phyloP scores from a whole-genome alignment of 352 stramenopile genomes.

The Phytophthora boehmeriae region DNA sequence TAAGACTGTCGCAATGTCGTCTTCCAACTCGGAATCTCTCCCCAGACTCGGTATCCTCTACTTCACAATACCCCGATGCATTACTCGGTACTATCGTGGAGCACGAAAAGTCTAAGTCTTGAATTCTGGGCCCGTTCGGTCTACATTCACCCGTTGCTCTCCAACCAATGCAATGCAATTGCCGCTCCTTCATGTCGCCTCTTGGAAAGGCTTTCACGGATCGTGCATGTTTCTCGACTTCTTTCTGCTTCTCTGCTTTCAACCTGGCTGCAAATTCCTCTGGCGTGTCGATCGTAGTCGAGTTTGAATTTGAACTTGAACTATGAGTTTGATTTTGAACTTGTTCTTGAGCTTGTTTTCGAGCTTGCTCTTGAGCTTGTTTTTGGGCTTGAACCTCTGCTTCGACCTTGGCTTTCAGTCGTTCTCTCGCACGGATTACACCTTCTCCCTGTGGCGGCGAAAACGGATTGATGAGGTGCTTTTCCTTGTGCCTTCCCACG shows the following conservation, averaged over 20 bases:
- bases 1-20: slow-evolving; percentile 34
- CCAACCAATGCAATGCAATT: slow-evolving; percentile 27
- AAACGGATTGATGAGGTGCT: slow-evolving; percentile 15
- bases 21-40: slow-evolving; percentile 32
- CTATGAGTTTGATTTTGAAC: not conserved
- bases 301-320: not conserved
- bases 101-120: slow-evolving; percentile 22
- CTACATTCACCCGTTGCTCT: slow-evolving; percentile 23
- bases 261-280: not conserved
- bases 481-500: slow-evolving; percentile 3
- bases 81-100: slow-evolving; percentile 14
- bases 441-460: slow-evolving; percentile 17
- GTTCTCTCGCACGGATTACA: slow-evolving; percentile 11
- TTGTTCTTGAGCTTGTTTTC: not conserved
- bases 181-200: not conserved
- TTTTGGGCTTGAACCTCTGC: not conserved
- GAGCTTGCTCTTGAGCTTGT: not conserved
- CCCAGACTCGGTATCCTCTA: slow-evolving; percentile 33
- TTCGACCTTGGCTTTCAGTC: slow-evolving; percentile 2
- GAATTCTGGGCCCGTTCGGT: slow-evolving; percentile 19
- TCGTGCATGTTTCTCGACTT: slow-evolving; percentile 9
- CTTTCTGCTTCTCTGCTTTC: slow-evolving; percentile 4
- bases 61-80: slow-evolving; percentile 50
- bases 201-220: slow-evolving; percentile 20
- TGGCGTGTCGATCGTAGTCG: not conserved